Evolutionary conservation across 805 yeast species (phyloP), one percentile per base, ranked within the genome.

Genomic region (Blastobotrys chiropterorum): DNA sequence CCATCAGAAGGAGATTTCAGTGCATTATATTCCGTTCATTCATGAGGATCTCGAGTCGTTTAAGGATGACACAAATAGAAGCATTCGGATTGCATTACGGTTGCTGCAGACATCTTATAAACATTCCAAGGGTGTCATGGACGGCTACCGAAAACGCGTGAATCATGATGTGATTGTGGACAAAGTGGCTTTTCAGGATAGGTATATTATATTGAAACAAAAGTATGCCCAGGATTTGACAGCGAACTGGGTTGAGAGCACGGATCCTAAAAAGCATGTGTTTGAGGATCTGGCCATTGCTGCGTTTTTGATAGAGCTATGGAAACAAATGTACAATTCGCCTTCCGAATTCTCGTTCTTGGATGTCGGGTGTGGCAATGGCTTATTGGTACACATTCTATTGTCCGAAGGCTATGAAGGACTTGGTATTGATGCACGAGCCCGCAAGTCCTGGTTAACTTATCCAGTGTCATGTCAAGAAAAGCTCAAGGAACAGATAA

Each of bases 281-380:
- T 92, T 90, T 70, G 98, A 92, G 72, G 98, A 92, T 66, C 79
- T 92, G 49, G 95, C 96, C 2, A 90, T 92, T 59, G 97, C 97
- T 0, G 96, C 97, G 0, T 92, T 92, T 60, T 72, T 92, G 55
- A 86, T 92, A 22, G 96, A 88, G 68, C 74, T 87, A 38, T 92
- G 98, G 98, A 68, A 68, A 5, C 71, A 75, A 45, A 74, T 78
- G 44, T 78, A 77, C 57, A 68, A 69, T 19, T 57, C 62, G 8
- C 58, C 66, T 34, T 60, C 64, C 3, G 70, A 69, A 2, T 81
- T 85, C 60, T 83, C 83, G 60, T 92, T 90, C 64, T 76, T 92
- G 57, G 98, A 92, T 69, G 67, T 92, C 50, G 98, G 98, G 0
- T 92, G 98, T 70, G 98, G 98, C 4, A 92, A 92, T 68, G 98